These are phyloP conservation scores for Chlorella vulgaris DNA, from an alignment of 139 green algal genomes.

Conservation along the genomic window DNA sequence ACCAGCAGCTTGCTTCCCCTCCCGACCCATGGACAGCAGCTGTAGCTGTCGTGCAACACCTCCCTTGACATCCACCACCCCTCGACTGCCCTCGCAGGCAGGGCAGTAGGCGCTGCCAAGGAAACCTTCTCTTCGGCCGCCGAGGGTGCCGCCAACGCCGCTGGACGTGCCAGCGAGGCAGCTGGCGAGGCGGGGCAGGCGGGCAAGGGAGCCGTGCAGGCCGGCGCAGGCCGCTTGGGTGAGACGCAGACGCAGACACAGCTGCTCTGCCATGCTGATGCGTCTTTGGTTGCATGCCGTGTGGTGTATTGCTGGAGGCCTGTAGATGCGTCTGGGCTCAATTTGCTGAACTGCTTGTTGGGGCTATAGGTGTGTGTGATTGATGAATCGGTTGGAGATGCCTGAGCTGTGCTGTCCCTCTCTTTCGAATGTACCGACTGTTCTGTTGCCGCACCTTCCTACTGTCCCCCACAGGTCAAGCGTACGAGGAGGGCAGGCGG, in stretches of 20 bases:
- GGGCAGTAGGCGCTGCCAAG: not conserved
- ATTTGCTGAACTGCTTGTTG: no score
- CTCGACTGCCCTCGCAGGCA: not conserved
- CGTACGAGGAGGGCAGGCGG: conserved; percentile 17
- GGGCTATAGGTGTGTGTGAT: no score
- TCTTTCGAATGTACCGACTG: no score
- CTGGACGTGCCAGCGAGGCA: not conserved
- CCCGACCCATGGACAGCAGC: not conserved
- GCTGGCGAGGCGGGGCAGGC: not conserved
- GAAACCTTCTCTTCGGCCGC: not conserved
- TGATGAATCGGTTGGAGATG: no score
- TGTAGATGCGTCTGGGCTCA: no score
- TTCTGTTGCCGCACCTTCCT: no score
- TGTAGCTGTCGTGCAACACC: not conserved
- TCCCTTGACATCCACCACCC: not conserved
- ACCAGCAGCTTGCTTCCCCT: no score
- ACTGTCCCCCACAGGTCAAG: not conserved
- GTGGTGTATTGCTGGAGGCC: no score
- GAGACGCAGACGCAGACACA: no score
- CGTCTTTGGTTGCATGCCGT: no score
- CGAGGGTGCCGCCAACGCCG: not conserved
- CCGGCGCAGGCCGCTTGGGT: not conserved
- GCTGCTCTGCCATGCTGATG: no score
- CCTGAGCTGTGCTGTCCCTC: no score
- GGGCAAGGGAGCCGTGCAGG: not conserved